These are phyloP conservation scores for Penicillium sp. DNA, from an alignment of 2,329 filamentous ascomycete genomes.

Conservation along the genomic window DNA sequence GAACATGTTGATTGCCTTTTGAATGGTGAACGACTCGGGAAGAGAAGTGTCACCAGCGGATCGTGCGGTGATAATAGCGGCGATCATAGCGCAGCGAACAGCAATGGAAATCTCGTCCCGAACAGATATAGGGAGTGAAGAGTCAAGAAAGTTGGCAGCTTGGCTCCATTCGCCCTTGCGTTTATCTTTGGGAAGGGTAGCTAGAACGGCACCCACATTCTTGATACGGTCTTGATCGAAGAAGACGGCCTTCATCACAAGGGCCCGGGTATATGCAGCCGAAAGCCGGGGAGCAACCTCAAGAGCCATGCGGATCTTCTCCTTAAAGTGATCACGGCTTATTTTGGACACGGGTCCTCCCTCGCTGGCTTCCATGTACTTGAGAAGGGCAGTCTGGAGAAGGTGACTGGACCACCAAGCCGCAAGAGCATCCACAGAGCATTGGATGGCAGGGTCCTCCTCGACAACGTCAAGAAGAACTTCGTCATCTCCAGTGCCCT, in stretches of 20 bases:
- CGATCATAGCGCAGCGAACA: slow-evolving; percentile 61
- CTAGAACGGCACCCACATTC: slow-evolving; percentile 55
- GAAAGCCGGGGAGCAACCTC: slow-evolving; percentile 76
- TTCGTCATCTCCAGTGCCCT: slow-evolving; percentile 63
- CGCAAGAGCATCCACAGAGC: slow-evolving; percentile 84
- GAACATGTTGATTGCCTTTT: slow-evolving; percentile 45
- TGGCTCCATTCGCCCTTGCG: slow-evolving; percentile 31
- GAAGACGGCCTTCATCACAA: slow-evolving; percentile 61
- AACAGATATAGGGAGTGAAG: slow-evolving; percentile 52
- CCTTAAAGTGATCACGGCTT: slow-evolving; percentile 45
- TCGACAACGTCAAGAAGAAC: slow-evolving; percentile 80
- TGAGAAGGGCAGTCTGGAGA: slow-evolving; percentile 68
- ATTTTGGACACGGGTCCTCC: slow-evolving; percentile 46
- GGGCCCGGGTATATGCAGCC: slow-evolving; percentile 61
- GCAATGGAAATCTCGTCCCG: slow-evolving; percentile 57
- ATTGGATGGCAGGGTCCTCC: slow-evolving; percentile 80
- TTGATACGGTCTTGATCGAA: slow-evolving; percentile 53
- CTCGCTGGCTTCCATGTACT: slow-evolving; percentile 59
- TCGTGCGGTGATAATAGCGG: slow-evolving; percentile 50
- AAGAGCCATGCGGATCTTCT: slow-evolving; percentile 67
- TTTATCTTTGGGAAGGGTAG: slow-evolving; percentile 50
- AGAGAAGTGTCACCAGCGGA: slow-evolving; percentile 31
- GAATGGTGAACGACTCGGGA: slow-evolving; percentile 38
- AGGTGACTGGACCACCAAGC: slow-evolving; percentile 84
- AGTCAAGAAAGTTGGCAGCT: slow-evolving; percentile 51